These are phyloP conservation scores for Leishmania lainsoni DNA, from an alignment of 208 protist genomes.

Conservation along the genomic window DNA sequence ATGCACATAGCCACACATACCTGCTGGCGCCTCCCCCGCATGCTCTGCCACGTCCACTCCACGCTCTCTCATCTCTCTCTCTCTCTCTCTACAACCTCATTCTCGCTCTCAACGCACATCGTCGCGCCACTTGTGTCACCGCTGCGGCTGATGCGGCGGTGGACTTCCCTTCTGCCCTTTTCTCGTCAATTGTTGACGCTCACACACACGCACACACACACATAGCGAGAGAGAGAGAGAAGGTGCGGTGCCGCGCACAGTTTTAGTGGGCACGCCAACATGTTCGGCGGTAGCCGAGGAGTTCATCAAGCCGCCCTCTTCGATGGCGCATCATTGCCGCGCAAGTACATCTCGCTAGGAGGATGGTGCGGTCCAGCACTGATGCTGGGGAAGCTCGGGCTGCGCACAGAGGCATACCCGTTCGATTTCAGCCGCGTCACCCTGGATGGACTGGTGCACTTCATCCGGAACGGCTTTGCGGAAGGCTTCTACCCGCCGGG, in stretches of 20 bases:
- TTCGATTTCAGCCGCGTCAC: conserved; percentile 82
- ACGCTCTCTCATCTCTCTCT: neutral
- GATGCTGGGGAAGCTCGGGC: conserved; percentile 69
- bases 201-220: neutral
- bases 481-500: conserved; percentile 75
- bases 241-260: neutral
- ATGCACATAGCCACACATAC: neutral
- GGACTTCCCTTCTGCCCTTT: neutral
- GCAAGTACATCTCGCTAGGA: conserved; percentile 74
- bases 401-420: conserved; percentile 73
- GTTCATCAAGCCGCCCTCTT: conserved; percentile 20
- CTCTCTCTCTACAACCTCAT: neutral
- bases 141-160: neutral
- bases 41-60: neutral
- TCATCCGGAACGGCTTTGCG: conserved; percentile 58
- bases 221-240: no score
- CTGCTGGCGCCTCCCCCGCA: neutral
- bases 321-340: conserved; percentile 32
- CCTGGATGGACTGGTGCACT: conserved; percentile 70
- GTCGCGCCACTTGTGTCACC: neutral
- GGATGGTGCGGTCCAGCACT: conserved; percentile 81
- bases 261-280: neutral
- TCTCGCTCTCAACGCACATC: neutral
- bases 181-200: neutral
- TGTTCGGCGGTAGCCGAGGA: neutral